Evolutionary conservation across 768 basidiomycete genomes (phyloP), one percentile per base, ranked within the genome.

Genomic region (Hebeloma cylindrosporum): DNA sequence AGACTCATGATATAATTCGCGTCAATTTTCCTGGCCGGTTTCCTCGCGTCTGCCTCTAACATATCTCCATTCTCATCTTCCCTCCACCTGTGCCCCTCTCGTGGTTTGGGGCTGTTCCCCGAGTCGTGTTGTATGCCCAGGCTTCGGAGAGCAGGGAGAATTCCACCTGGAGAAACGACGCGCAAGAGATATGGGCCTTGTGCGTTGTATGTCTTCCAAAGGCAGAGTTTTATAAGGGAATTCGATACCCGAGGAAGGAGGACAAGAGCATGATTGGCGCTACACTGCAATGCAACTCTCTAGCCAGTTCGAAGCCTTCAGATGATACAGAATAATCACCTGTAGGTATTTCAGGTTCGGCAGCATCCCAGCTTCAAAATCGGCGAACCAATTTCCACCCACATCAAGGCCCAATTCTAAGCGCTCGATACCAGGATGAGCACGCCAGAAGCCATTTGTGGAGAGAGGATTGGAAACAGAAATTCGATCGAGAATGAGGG

Each of bases 171-270:
- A 26, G 22, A 40, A 4, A 40, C 27, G 22, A 14, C 27, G 6
- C 39, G 25, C 16, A 40, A 40, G 39, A 40, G 16, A 11, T 40
- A 40, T 20, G 39, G 13, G 27, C 39, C 39, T 29, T 40, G 39
- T 18, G 39, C 39, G 9, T 26, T 26, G 30, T 25, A 40, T 27
- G 39, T 40, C 7, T 29, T 28, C 5, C 23, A 40, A 29, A 40
- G 10, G 26, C 16, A 3, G 1, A 40, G 22, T 3, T 18, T 26
- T 13, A 40, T 17, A 5, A 40, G 11, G n/a, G 39, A 25, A 3
- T 27, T 29, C 5, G 26, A 40, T 3, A 40, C 39, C 20, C 27
- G 39, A 6, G 39, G 39, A 5, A 40, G 39, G 11, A 40, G 16
- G 39, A 20, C 17, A 8, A 29, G 39, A 25, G 39, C 39, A 18